Conservation (phyloP, 495 filamentous ascomycete genomes). For the Ramalina peruviana region DNA sequence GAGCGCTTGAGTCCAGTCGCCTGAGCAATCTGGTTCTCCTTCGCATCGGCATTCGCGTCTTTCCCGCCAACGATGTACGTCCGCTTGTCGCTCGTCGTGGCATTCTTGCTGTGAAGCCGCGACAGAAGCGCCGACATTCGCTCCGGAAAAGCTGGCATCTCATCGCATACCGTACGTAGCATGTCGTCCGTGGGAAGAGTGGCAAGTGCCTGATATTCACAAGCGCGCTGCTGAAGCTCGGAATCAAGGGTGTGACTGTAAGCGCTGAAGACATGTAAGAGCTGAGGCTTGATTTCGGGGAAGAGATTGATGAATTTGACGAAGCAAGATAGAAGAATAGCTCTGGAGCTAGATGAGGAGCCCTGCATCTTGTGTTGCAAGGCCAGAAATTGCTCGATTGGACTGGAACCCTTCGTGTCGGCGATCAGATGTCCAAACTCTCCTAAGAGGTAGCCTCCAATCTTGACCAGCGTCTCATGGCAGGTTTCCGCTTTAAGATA, state of each 20-base stretch:
- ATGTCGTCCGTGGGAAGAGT: slow-evolving; percentile 81
- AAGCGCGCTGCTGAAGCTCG: slow-evolving; percentile 91
- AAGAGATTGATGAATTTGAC: slow-evolving; percentile 98
- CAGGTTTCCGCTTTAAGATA: slow-evolving; percentile 85
- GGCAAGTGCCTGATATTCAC: slow-evolving; percentile 83
- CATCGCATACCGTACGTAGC: slow-evolving; percentile 89
- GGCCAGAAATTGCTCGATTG: slow-evolving; percentile 94
- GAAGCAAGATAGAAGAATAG: slow-evolving; percentile 87
- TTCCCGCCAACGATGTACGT: slow-evolving; percentile 95
- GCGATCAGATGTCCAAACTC: slow-evolving; percentile 97
- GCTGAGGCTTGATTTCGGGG: slow-evolving; percentile 94
- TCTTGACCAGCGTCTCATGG: slow-evolving; percentile 95
- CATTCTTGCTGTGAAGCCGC: slow-evolving; percentile 84
- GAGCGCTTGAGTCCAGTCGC: slow-evolving; percentile 73
- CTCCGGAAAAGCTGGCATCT: slow-evolving; percentile 98
- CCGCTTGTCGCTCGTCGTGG: slow-evolving; percentile 77
- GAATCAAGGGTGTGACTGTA: slow-evolving; percentile 94
- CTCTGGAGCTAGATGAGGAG: slow-evolving; percentile 76
- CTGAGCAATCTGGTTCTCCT: slow-evolving; percentile 71
- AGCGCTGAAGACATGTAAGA: slow-evolving; percentile 73
- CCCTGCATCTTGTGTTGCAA: slow-evolving; percentile 80
- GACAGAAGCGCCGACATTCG: slow-evolving; percentile 83
- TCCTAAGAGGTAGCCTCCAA: slow-evolving; percentile 87
- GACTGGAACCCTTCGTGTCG: slow-evolving; percentile 84
- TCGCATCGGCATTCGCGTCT: slow-evolving; percentile 71